Base-by-base conservation (phyloP, 768 basidiomycete species). In the Tylopilus subfusipes region DNA sequence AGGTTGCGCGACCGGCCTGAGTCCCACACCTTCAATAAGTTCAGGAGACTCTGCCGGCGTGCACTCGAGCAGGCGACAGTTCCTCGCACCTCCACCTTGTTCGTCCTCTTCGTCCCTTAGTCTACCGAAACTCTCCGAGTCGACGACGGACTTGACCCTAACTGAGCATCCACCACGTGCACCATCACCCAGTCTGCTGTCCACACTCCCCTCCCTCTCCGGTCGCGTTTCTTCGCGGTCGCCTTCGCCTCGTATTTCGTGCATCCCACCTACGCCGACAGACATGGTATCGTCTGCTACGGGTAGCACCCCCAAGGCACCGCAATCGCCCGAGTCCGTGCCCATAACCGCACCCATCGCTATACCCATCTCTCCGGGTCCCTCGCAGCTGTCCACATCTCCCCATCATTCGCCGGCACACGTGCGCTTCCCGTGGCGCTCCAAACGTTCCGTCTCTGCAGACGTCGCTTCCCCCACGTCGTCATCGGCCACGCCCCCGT, bases 71-170 rank as follows among this genome's bases (percentile, higher is more conserved):
- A 63, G 51, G 22, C 55, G 42, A 39, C 54, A 27, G 4, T 53
- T 64, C 34, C 58, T 70, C 21, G 56, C 51, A 1, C 68, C 69
- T 1, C 68, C 69, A 6, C 38, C 50, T 1, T 53, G 42, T 43
- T 49, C 60, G 0, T 70, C 69, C 1, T 63, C 68, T 0, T 71
- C 68, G 3, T 68, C 62, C 3, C 58, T 72, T 3, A 66, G 64
- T 39, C 44, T 69, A 1, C 66, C 60, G 9, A 60, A 38, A 33
- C 38, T 55, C 4, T 45, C 48, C 10, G 67, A 53, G 27, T 65
- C 55, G n/a, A 52, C 16, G 12, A n/a, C 42, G 2, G 53, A 60
- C 19, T 29, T 61, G 42, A 25, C 47, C 29, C 31, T 45, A 6
- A 11, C 18, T 2, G 63, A 61, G 14, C 54, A 52, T 27, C 19